Evolutionary conservation across 75 land plant species (phyloP).

Genomic region (Cunninghamia lanceolata): DNA sequence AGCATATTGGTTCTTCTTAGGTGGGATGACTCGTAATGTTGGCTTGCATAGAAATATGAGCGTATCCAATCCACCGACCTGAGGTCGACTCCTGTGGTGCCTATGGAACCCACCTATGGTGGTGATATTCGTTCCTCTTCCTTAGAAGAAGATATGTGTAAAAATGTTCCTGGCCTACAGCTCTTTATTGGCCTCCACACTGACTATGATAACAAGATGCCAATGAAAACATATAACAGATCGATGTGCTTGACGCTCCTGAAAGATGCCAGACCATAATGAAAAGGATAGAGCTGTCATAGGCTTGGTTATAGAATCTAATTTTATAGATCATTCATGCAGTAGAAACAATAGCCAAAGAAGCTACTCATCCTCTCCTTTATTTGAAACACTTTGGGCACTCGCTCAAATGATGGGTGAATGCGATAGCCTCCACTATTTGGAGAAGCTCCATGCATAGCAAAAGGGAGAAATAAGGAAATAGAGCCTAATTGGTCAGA

Average conservation of each 20-base stretch:
- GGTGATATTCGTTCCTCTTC: not conserved
- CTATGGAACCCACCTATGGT: no score
- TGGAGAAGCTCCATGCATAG: no score
- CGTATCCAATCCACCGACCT: no score
- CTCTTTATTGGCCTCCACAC: slow-evolving; percentile 37
- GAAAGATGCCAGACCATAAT: not conserved
- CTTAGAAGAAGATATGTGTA: not conserved
- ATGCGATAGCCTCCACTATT: not conserved
- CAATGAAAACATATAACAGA: not conserved
- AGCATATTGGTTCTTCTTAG: no score
- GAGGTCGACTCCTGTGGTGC: not conserved
- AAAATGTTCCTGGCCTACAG: slow-evolving; percentile 22
- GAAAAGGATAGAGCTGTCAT: not conserved
- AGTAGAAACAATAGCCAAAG: not conserved
- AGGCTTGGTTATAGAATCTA: not conserved
- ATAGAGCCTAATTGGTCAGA: no score
- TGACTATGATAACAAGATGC: not conserved
- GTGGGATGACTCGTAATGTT: no score
- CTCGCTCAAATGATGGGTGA: not conserved
- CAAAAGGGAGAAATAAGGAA: no score
- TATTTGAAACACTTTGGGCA: not conserved
- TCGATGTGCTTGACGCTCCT: not conserved
- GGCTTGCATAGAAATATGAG: no score
- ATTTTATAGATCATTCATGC: not conserved
- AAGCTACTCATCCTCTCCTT: not conserved